phyloP scores from a whole-genome alignment of 257 asterid genomes.

The Solanum chilense region DNA sequence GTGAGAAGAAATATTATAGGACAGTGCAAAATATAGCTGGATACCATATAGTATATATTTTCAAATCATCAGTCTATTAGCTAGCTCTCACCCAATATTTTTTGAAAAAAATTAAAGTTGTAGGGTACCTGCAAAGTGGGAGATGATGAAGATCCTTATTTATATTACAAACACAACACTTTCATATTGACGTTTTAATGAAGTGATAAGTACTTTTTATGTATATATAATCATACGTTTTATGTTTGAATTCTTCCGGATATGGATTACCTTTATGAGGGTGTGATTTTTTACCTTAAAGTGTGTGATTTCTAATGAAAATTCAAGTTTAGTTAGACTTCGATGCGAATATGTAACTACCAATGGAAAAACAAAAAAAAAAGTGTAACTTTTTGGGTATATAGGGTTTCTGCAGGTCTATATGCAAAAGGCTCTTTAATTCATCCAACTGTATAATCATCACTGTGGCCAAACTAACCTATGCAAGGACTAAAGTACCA shows the following conservation, averaged over 20 bases:
- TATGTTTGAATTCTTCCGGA: accelerated
- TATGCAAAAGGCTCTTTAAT: not conserved
- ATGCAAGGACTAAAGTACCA: not conserved
- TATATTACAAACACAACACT: not conserved
- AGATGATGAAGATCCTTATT: not conserved
- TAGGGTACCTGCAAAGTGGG: constrained; percentile 8
- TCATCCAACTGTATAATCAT: not conserved
- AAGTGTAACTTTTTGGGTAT: not conserved
- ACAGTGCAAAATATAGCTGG: constrained; percentile 54
- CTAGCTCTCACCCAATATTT: constrained; percentile 9
- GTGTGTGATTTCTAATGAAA: not conserved
- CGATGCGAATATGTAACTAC: not conserved
- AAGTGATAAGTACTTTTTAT: not conserved
- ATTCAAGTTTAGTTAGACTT: not conserved
- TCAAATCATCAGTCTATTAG: constrained; percentile 20
- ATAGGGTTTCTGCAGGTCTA: not conserved
- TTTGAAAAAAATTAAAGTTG: not conserved
- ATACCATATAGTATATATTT: constrained; percentile 26
- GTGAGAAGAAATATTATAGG: constrained; percentile 4
- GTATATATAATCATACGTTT: not conserved
- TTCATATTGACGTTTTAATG: not conserved
- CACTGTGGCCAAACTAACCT: not conserved
- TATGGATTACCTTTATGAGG: not conserved
- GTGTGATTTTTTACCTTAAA: not conserved
- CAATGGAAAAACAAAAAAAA: not conserved